Percentiles rank a stretch among this genome's conserved stretches.
phyloP scores from a whole-genome alignment of 106 monocot species.

The Acorus calamus region DNA sequence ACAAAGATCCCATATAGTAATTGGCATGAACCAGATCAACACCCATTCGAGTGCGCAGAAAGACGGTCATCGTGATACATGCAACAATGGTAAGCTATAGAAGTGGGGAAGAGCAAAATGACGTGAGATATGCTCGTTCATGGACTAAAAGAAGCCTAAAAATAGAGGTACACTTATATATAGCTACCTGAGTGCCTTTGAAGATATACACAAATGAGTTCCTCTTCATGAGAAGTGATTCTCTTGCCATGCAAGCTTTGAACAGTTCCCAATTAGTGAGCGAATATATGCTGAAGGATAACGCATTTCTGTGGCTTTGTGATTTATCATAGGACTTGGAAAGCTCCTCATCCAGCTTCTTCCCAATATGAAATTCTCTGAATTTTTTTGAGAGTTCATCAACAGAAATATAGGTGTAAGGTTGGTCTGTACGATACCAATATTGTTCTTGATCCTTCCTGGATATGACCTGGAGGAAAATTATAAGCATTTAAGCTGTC shows the following conservation, averaged over 20 bases:
- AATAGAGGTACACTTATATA: not conserved
- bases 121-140: not conserved
- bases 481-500: not conserved
- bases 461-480: slow-evolving; percentile 52
- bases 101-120: not conserved
- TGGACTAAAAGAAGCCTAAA: not conserved
- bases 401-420: slow-evolving; percentile 38
- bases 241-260: slow-evolving; percentile 61
- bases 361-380: slow-evolving; percentile 35
- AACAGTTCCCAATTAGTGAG: slow-evolving; percentile 66
- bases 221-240: slow-evolving; percentile 73
- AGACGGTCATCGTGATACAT: slow-evolving; percentile 41
- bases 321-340: slow-evolving; percentile 42
- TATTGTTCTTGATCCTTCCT: slow-evolving; percentile 85
- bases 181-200: slow-evolving; percentile 52
- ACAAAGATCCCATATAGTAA: slow-evolving; percentile 54
- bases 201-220: slow-evolving; percentile 68
- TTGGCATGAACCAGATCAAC: slow-evolving; percentile 51
- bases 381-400: slow-evolving; percentile 45
- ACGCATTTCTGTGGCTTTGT: slow-evolving; percentile 27
- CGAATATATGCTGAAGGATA: slow-evolving; percentile 46
- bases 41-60: slow-evolving; percentile 41
- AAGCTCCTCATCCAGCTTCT: slow-evolving; percentile 24
- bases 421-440: slow-evolving; percentile 28
- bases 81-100: slow-evolving; percentile 46